Conservation (phyloP, 192 early-diverging fungal genomes). For the Spizellomyces sp. region DNA sequence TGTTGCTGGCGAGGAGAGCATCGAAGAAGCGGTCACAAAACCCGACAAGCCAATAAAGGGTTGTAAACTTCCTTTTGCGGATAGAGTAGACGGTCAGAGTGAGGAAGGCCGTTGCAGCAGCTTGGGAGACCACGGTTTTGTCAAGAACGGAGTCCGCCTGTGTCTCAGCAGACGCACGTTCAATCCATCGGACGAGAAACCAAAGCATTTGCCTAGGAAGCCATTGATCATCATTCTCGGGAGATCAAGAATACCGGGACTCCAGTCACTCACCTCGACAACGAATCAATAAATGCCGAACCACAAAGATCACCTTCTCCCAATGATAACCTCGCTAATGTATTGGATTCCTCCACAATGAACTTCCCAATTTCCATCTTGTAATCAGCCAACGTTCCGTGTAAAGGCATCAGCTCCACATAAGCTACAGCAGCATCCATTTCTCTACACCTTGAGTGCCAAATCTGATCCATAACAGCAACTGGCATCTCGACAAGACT, state of each 20-base stretch:
- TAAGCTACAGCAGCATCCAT: constrained; percentile 50
- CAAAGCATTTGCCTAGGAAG: constrained; percentile 43
- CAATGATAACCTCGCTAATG: constrained; percentile 38
- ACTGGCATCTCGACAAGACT: constrained; percentile 54
- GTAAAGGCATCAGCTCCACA: constrained; percentile 45
- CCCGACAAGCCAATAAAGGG: constrained; percentile 47
- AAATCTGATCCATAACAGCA: constrained; percentile 49
- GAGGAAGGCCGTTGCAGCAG: constrained; percentile 46
- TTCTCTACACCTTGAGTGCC: constrained; percentile 42
- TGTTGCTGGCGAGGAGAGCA: constrained; percentile 44
- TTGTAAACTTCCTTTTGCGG: constrained; percentile 19
- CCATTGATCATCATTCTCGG: not conserved
- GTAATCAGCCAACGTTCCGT: constrained; percentile 25
- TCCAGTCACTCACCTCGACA: constrained; percentile 35
- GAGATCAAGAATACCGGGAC: too few species aligned
- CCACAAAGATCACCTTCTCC: not conserved
- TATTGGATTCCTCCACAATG: constrained; percentile 42
- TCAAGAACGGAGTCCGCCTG: not conserved
- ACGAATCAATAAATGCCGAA: constrained; percentile 25
- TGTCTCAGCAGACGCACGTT: constrained; percentile 11
- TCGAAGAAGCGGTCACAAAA: constrained; percentile 50
- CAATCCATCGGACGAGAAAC: constrained; percentile 45
- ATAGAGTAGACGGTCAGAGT: constrained; percentile 36
- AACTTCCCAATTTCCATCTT: constrained; percentile 21
- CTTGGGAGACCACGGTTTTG: constrained; percentile 34